phyloP scores from a whole-genome alignment of 2,329 filamentous ascomycete genomes.

The Botrytis tulipae region DNA sequence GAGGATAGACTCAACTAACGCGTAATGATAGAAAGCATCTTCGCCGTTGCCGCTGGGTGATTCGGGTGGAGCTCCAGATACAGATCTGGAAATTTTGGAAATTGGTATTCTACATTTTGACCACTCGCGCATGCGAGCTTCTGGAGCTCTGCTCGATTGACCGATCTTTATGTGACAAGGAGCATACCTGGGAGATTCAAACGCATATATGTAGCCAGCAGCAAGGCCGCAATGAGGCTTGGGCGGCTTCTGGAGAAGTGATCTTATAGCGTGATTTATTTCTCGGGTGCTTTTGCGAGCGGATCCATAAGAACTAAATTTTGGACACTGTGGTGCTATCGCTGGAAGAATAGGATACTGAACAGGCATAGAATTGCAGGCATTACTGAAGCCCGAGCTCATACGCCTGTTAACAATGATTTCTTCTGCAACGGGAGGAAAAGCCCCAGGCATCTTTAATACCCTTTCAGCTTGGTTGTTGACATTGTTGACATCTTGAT shows the following conservation, averaged over 20 bases:
- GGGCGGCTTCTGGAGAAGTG: neutral
- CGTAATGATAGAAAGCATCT: conserved; percentile 23
- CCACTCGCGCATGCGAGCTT: conserved; percentile 17
- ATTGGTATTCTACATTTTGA: conserved; percentile 21
- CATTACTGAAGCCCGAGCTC: neutral
- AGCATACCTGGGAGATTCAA: conserved; percentile 11
- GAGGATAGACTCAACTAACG: conserved; percentile 23
- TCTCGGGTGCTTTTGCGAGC: conserved; percentile 1
- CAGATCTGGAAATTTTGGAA: neutral
- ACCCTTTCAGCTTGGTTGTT: neutral
- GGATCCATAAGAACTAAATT: neutral
- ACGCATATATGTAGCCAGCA: neutral
- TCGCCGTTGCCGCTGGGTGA: neutral
- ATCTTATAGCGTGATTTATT: conserved; percentile 4
- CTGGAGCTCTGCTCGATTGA: conserved; percentile 16
- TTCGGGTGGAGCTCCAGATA: neutral
- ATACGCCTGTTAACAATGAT: too few species aligned
- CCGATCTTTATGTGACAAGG: conserved; percentile 23
- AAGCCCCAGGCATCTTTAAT: neutral
- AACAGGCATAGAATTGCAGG: neutral
- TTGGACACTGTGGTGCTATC: neutral
- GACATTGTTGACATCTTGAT: neutral
- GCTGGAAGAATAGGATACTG: neutral
- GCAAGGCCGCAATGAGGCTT: neutral
- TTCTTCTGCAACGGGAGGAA: neutral